Conservation (phyloP, 129 eudicot species). For the Oenanthe sinensis region DNA sequence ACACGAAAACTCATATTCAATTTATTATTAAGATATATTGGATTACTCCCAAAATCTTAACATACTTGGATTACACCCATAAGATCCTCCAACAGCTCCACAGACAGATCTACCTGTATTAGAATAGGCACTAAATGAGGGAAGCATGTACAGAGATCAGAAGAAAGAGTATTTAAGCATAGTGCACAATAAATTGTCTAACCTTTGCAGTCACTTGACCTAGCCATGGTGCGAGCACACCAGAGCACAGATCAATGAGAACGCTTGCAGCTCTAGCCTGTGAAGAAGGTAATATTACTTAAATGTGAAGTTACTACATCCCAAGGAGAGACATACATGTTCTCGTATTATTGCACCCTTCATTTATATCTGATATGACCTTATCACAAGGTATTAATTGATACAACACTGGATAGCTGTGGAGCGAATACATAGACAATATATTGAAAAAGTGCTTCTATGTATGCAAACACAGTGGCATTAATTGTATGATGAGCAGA, state of each 20-base stretch:
- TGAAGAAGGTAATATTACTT: slow-evolving; percentile 13
- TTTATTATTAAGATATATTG: background rate
- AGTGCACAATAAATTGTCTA: background rate
- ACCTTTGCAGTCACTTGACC: slow-evolving; percentile 90
- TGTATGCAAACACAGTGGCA: background rate
- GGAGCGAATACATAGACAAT: background rate
- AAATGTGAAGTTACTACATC: background rate
- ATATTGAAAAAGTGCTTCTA: background rate
- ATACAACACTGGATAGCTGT: background rate
- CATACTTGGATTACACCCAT: slow-evolving; percentile 77
- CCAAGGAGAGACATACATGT: background rate
- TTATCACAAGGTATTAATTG: too few species aligned
- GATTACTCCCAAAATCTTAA: background rate
- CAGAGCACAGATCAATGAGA: slow-evolving; percentile 83
- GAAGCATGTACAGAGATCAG: slow-evolving; percentile 3
- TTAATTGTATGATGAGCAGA: background rate
- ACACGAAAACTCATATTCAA: too few species aligned
- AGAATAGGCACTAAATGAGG: background rate
- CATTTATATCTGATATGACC: background rate
- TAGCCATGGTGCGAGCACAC: slow-evolving; percentile 91
- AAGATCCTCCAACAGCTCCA: slow-evolving; percentile 93
- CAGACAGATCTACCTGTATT: slow-evolving; percentile 70
- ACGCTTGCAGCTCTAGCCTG: slow-evolving; percentile 91
- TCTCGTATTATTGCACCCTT: background rate
- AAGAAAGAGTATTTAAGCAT: background rate